phyloP scores from a whole-genome alignment of 2,329 filamentous ascomycete species.

The Orbilia quercus region DNA sequence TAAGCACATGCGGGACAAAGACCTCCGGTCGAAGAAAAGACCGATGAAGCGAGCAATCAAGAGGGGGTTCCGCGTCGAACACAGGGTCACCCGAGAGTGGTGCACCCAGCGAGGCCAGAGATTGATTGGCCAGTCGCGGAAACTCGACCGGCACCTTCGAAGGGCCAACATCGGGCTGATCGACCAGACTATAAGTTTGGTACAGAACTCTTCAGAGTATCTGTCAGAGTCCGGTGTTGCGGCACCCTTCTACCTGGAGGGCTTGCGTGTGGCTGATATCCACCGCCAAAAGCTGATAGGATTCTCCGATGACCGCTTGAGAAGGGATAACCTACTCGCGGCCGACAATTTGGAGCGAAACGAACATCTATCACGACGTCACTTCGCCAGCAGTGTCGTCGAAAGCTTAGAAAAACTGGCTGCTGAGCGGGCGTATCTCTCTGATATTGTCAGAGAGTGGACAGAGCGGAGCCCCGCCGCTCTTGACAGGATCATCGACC shows the following conservation, averaged over 20 bases:
- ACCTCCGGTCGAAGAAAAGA: conserved; percentile 30
- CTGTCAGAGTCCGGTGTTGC: conserved; percentile 37
- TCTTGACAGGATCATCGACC: conserved; percentile 33
- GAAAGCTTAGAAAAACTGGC: conserved; percentile 35
- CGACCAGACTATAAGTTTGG: conserved; percentile 42
- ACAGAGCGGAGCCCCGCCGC: conserved; percentile 23
- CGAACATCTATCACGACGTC: conserved; percentile 3
- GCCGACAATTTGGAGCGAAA: background rate
- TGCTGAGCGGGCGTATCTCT: conserved; percentile 3
- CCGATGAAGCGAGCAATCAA: conserved; percentile 46
- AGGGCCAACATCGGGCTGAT: conserved; percentile 45
- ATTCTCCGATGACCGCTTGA: conserved; percentile 7
- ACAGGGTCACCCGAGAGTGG: conserved; percentile 48
- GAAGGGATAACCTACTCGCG: background rate
- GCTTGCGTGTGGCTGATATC: conserved; percentile 19
- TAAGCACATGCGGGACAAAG: conserved; percentile 34
- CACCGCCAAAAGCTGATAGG: conserved; percentile 14
- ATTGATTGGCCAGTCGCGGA: conserved; percentile 29
- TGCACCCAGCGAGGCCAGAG: conserved; percentile 33
- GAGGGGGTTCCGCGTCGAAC: conserved; percentile 43
- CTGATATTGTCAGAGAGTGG: conserved; percentile 7
- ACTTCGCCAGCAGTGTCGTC: conserved; percentile 7
- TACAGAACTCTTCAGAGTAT: conserved; percentile 26
- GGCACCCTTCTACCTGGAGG: conserved; percentile 33
- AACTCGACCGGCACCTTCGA: conserved; percentile 38